Evolutionary conservation across 106 monocot species (phyloP).

Genomic region (Cymbidium sinense): DNA sequence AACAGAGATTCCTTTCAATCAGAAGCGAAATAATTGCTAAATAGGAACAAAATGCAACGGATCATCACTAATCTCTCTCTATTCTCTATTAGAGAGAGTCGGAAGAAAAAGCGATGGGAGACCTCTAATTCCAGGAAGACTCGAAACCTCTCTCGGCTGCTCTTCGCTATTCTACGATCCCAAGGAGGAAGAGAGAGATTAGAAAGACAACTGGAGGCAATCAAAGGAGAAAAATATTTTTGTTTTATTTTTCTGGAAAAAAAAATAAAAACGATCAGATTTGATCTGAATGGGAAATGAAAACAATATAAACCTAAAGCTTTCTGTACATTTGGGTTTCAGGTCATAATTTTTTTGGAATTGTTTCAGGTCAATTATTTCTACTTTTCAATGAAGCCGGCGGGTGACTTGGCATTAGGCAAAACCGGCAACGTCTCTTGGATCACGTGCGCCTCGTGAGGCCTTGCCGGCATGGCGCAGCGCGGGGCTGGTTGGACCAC

Average conservation of each 20-base stretch:
- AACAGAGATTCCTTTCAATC: neutral
- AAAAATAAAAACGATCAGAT: neutral
- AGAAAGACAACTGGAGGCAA: neutral
- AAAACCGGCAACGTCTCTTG: neutral
- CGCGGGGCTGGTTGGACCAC: neutral
- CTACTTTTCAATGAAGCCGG: conserved; percentile 1
- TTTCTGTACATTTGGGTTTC: neutral
- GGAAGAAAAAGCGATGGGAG: neutral
- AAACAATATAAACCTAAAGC: neutral
- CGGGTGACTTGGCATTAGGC: neutral
- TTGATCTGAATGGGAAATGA: neutral
- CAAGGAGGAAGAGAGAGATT: neutral
- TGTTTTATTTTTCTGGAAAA: neutral
- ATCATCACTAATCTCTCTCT: too few relatives aligned
- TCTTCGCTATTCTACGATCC: neutral
- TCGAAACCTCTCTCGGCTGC: neutral
- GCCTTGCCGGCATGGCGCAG: neutral
- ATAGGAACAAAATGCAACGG: neutral
- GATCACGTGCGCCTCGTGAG: neutral
- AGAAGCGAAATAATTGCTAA: conserved; percentile 1
- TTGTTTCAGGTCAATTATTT: too few relatives aligned
- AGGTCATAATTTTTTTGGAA: neutral
- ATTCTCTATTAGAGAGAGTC: neutral
- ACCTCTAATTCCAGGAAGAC: neutral
- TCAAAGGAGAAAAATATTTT: neutral